Evolutionary conservation across 2,329 filamentous ascomycete species (phyloP).

Genomic region (Colletotrichum sp.): DNA sequence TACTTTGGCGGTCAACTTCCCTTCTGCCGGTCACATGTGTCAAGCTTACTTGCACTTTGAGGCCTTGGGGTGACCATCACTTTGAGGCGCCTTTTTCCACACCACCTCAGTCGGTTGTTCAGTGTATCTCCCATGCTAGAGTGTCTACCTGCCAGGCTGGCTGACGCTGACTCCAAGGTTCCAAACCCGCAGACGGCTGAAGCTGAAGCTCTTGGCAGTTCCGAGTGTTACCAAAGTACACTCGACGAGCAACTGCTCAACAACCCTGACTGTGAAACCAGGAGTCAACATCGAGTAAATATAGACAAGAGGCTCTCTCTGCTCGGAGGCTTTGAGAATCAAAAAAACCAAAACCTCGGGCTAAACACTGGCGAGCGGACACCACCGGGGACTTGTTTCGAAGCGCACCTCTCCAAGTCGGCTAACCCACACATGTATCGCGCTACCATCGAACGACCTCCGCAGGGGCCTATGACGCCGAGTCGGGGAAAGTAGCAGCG

Average conservation of each 20-base stretch:
- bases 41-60: not conserved
- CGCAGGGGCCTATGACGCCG: constrained; percentile 14
- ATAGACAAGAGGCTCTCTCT: not conserved
- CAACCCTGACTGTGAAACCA: not conserved
- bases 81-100: not conserved
- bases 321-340: not conserved
- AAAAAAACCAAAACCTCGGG: not conserved
- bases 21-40: constrained; percentile 12
- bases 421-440: constrained; percentile 2
- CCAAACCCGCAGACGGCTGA: not conserved
- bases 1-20: not conserved
- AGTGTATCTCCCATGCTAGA: not conserved
- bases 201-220: not conserved
- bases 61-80: not conserved
- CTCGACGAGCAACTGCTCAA: not conserved
- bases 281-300: not conserved
- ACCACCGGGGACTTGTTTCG: not conserved
- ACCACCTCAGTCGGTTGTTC: not conserved
- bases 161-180: not conserved
- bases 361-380: constrained; percentile 3
- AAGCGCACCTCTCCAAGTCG: not conserved
- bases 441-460: constrained; percentile 18
- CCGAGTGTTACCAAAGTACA: not conserved
- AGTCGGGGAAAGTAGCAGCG: constrained; percentile 13
- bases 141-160: not conserved